Conservation (phyloP, 2,329 filamentous ascomycete species). For the Colletotrichum echinochloae region DNA sequence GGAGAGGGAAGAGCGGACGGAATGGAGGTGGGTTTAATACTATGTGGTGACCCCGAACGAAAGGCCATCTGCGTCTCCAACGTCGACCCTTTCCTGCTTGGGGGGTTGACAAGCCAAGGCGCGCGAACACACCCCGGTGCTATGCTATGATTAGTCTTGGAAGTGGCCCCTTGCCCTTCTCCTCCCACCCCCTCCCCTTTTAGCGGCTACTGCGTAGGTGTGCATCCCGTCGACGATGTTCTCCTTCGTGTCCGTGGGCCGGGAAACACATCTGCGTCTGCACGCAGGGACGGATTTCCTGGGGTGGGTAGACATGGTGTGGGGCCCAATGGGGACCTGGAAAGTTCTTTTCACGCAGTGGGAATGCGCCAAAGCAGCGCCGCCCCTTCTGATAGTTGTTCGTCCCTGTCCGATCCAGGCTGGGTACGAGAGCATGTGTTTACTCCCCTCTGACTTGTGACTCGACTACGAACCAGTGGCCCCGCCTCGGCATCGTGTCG, state of each 20-base stretch:
- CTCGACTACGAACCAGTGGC: conserved; percentile 27
- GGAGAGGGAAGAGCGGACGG: conserved; percentile 11
- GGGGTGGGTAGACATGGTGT: conserved; percentile 18
- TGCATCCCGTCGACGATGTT: conserved; percentile 8
- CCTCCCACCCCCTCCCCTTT: conserved; percentile 9
- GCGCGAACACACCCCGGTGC: conserved; percentile 29
- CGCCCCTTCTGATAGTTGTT: neutral
- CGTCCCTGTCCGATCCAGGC: neutral
- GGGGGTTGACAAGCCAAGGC: conserved; percentile 33
- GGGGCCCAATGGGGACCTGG: conserved; percentile 20
- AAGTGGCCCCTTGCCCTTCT: conserved; percentile 14
- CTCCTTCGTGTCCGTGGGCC: conserved; percentile 26
- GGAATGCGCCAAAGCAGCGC: neutral
- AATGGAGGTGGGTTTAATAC: conserved; percentile 38
- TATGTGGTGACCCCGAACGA: conserved; percentile 18
- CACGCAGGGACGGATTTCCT: conserved; percentile 21
- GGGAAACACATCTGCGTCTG: conserved; percentile 20
- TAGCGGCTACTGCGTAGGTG: neutral
- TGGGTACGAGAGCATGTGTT: neutral
- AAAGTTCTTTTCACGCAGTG: conserved; percentile 9
- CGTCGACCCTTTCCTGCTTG: conserved; percentile 28
- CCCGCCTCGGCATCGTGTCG: conserved; percentile 19
- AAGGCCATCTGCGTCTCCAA: conserved; percentile 32
- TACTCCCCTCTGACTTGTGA: conserved; percentile 10
- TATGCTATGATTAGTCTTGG: conserved; percentile 38